Conservation (phyloP, 1,139 yeast genomes). For the Scheffersomyces insectosa region DNA sequence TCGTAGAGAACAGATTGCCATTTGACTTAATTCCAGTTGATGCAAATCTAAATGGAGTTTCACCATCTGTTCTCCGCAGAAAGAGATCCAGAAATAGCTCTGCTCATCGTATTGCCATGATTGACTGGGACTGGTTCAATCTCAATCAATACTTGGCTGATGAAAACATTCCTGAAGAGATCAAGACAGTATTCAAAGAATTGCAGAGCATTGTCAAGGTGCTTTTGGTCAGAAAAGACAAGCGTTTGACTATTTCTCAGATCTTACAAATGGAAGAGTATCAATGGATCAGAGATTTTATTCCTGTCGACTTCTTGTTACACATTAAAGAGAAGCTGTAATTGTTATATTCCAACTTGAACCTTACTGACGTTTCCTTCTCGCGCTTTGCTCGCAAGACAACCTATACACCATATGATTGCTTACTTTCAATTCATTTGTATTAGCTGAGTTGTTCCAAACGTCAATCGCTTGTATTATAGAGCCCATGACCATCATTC, state of each 20-base stretch:
- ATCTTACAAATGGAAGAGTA: constrained; percentile 13
- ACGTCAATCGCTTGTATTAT: no score
- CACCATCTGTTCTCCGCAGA: constrained; percentile 49
- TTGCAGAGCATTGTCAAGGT: constrained; percentile 34
- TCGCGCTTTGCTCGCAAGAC: no score
- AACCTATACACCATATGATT: no score
- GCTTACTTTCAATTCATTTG: no score
- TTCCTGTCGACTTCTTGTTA: constrained; percentile 12
- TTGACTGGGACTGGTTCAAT: constrained; percentile 84
- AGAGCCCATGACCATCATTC: neutral
- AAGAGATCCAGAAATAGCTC: constrained; percentile 60
- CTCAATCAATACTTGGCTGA: constrained; percentile 20
- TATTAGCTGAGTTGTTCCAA: no score
- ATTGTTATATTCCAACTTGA: neutral
- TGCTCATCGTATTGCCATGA: constrained; percentile 87
- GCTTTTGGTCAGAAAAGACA: constrained; percentile 42
- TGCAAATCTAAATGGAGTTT: constrained; percentile 30
- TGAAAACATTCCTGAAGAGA: constrained; percentile 14
- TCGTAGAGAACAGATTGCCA: constrained; percentile 83
- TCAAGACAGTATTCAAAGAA: constrained; percentile 23
- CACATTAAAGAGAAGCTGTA: neutral
- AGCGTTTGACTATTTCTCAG: constrained; percentile 17
- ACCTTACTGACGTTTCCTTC: neutral
- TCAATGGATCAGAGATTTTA: constrained; percentile 20
- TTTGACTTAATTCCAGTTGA: constrained; percentile 67